A percentile compares a stretch with the other conserved stretches of the same genome.
phyloP scores from a whole-genome alignment of 495 filamentous ascomycete genomes.

The Saxispiralis lemnorum region DNA sequence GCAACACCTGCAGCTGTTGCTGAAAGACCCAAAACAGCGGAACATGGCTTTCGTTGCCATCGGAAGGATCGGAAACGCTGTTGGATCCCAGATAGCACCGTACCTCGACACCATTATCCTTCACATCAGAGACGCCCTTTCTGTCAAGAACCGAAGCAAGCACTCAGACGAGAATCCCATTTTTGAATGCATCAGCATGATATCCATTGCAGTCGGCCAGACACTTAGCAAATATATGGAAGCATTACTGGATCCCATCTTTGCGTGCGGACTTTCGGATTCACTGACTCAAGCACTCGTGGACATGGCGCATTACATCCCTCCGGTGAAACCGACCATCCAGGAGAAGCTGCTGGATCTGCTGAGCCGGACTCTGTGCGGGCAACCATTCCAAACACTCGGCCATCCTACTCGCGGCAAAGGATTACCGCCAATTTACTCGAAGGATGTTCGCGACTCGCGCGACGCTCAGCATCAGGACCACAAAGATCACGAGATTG shows the following conservation, averaged over 20 bases:
- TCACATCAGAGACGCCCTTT: conserved; percentile 78
- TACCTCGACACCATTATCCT: conserved; percentile 88
- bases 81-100: conserved; percentile 79
- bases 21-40: conserved; percentile 89
- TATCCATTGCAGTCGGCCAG: conserved; percentile 87
- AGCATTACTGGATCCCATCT: conserved; percentile 83
- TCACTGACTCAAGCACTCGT: conserved; percentile 87
- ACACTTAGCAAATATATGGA: conserved; percentile 97
- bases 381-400: conserved; percentile 75
- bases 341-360: conserved; percentile 88
- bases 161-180: conserved; percentile 73
- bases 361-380: conserved; percentile 82
- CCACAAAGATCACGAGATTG: conserved; percentile 73
- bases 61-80: conserved; percentile 87
- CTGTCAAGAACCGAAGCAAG: conserved; percentile 60
- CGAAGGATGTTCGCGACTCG: conserved; percentile 47
- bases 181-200: conserved; percentile 93
- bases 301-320: conserved; percentile 97
- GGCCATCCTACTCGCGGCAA: conserved; percentile 64
- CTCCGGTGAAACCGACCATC: conserved; percentile 76
- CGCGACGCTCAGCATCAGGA: conserved; percentile 53
- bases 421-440: conserved; percentile 53
- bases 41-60: conserved; percentile 89
- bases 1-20: conserved; percentile 80
- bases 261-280: conserved; percentile 82